Evolutionary conservation across 164 flowering plant genomes (phyloP), one percentile per base, ranked within the genome.

Genomic region (Taxillus chinensis): DNA sequence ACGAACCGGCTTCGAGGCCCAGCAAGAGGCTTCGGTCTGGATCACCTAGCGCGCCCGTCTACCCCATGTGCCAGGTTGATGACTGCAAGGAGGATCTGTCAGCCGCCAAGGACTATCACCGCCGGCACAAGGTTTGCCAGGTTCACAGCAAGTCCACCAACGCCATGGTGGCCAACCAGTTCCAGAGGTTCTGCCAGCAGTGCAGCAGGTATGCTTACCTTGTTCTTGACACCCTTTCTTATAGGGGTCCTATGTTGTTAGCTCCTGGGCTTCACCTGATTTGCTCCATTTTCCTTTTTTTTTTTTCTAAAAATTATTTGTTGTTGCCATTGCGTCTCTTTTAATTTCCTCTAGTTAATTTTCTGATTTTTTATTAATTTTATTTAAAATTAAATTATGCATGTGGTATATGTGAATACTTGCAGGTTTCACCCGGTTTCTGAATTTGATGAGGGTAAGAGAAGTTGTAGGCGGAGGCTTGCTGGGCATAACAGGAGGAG

Each of bases 121-220:
- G 97, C 8, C 76, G 97, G 10, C 97, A 91, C 59, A 91, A 88
- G 71, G 97, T 90, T 5, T 90, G 97, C 60, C 86, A 85, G 72
- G 40, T 76, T 68, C 97, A 90, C 55, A 86, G 92, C 70, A 91
- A 91, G 65, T 75, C 91, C 39, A 74, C 83, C 27, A 85, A 83
- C 66, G 95, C 90, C 2, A 74, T 83, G 7, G 95, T 88, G 9
- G 87, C 78, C 48, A 80, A 83, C 60, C 89, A 81, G 77, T 81
- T 85, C 91, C 97, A 91, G 71, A 79, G 97, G 73, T 91, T 91
- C 70, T 91, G 97, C 73, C 95, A 91, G 75, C 95, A 91, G 80
- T 88, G 97, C 68, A 90, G 97, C 86, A 86, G 97, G 97, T 27
- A 27, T 49, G 10, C 39, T 14, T 12, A 27, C 27, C 27, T 27